phyloP scores from a whole-genome alignment of 805 yeast genomes.

The Saccharomyces eubayanus region DNA sequence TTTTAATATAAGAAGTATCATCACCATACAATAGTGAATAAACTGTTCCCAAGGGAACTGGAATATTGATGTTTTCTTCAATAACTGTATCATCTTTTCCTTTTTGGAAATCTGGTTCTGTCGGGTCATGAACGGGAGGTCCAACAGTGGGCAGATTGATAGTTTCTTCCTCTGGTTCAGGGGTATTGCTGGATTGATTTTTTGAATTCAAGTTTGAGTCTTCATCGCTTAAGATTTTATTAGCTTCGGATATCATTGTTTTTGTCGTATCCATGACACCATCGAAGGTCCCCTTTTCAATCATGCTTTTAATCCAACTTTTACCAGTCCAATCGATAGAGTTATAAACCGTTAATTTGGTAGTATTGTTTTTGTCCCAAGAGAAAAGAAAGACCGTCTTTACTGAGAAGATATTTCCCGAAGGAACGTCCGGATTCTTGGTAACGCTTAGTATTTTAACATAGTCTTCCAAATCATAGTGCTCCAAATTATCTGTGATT shows the following conservation, averaged over 20 bases:
- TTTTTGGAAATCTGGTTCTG: slow-evolving; percentile 36
- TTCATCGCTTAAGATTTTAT: slow-evolving; percentile 25
- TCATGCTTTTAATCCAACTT: slow-evolving; percentile 70
- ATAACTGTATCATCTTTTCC: slow-evolving; percentile 47
- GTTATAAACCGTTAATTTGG: slow-evolving; percentile 47
- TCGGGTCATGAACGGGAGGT: slow-evolving; percentile 38
- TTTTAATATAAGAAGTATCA: slow-evolving; percentile 41
- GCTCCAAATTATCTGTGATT: slow-evolving; percentile 52
- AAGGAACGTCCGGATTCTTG: slow-evolving; percentile 76
- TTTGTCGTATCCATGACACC: slow-evolving; percentile 60
- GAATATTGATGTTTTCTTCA: slow-evolving; percentile 39
- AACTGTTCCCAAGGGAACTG: slow-evolving; percentile 62
- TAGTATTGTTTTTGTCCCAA: slow-evolving; percentile 55
- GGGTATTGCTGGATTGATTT: slow-evolving; percentile 1
- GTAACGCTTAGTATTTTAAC: slow-evolving; percentile 50
- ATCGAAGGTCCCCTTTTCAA: slow-evolving; percentile 64
- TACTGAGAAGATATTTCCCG: slow-evolving; percentile 60
- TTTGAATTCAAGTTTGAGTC: slow-evolving; percentile 1
- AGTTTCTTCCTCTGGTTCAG: slow-evolving; percentile 15
- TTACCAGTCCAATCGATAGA: slow-evolving; percentile 63
- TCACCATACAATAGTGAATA: slow-evolving; percentile 54
- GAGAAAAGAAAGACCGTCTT: slow-evolving; percentile 48
- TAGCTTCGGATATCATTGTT: slow-evolving; percentile 41
- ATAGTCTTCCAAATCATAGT: slow-evolving; percentile 40
- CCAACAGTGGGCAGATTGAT: slow-evolving; percentile 29